Evolutionary conservation across 2,329 filamentous ascomycete genomes (phyloP).

Genomic region (Calonectria honghensis): DNA sequence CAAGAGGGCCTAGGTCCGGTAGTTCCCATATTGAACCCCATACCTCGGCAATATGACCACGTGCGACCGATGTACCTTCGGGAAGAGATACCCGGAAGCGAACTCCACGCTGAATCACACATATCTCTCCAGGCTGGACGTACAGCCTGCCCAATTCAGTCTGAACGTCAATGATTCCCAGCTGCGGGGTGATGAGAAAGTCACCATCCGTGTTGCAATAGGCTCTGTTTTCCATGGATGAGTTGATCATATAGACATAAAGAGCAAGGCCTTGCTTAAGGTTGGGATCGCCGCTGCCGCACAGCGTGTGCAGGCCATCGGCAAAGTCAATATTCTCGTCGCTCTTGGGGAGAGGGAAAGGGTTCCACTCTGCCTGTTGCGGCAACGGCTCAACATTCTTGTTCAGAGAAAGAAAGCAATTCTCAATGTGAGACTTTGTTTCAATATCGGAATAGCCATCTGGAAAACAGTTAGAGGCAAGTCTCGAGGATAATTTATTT

Average conservation of each 20-base stretch:
- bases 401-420: slow-evolving; percentile 16
- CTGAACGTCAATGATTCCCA: slow-evolving; percentile 77
- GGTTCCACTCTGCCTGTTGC: slow-evolving; percentile 3
- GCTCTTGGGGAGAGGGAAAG: background rate
- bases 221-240: slow-evolving; percentile 11
- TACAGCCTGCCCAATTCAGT: slow-evolving; percentile 79
- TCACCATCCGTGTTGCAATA: slow-evolving; percentile 18
- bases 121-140: slow-evolving; percentile 79
- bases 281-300: slow-evolving; percentile 14
- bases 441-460: slow-evolving; percentile 9
- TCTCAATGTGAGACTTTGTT: slow-evolving; percentile 20
- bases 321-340: slow-evolving; percentile 19
- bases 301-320: slow-evolving; percentile 13
- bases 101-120: slow-evolving; percentile 77
- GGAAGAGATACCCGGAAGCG: slow-evolving; percentile 42
- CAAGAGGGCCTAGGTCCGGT: slow-evolving; percentile 5
- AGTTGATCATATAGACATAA: slow-evolving; percentile 17
- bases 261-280: slow-evolving; percentile 12
- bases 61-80: background rate
- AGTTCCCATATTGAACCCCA: slow-evolving; percentile 24
- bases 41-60: slow-evolving; percentile 14
- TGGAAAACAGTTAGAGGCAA: background rate
- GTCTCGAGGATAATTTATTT: background rate
- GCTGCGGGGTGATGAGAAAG: slow-evolving; percentile 24
- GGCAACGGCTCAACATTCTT: slow-evolving; percentile 5